These are phyloP conservation scores for Dothistroma septosporum DNA, from an alignment of 2,329 filamentous ascomycete species.

Conservation along the genomic window DNA sequence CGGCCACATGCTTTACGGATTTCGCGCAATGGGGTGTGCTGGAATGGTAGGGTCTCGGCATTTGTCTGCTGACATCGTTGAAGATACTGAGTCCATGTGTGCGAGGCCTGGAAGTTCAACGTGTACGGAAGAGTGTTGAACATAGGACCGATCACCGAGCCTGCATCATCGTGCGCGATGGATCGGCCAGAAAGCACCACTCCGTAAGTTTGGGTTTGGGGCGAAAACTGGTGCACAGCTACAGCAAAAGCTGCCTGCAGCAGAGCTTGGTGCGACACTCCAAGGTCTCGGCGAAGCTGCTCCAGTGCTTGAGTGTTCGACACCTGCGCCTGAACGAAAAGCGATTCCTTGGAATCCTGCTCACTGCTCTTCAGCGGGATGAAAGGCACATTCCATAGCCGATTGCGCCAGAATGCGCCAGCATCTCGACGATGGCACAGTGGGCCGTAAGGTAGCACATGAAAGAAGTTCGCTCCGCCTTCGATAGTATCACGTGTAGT, in stretches of 20 bases:
- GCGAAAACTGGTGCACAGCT: constrained; percentile 53
- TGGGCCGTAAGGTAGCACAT: constrained; percentile 66
- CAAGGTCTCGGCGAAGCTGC: constrained; percentile 53
- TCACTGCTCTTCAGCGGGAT: constrained; percentile 9
- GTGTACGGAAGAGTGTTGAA: constrained; percentile 86
- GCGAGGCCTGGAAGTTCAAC: constrained; percentile 41
- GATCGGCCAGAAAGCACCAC: constrained; percentile 74
- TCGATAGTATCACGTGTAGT: constrained; percentile 24
- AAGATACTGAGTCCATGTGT: constrained; percentile 59
- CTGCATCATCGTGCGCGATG: constrained; percentile 62
- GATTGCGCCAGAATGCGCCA: constrained; percentile 62
- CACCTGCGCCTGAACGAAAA: neutral
- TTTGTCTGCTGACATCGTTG: constrained; percentile 67
- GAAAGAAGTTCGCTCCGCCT: constrained; percentile 56
- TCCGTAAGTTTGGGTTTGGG: constrained; percentile 57
- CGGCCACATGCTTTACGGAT: constrained; percentile 73
- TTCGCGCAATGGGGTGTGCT: constrained; percentile 72
- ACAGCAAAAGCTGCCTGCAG: constrained; percentile 71
- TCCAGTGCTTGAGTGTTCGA: constrained; percentile 24
- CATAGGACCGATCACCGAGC: constrained; percentile 70
- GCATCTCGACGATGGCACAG: constrained; percentile 49
- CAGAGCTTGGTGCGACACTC: constrained; percentile 74
- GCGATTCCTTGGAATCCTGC: neutral
- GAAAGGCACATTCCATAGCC: constrained; percentile 43
- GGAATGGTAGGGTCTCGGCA: constrained; percentile 62